phyloP scores from a whole-genome alignment of 805 yeast species.

The Cyberlindnera bimundalis region DNA sequence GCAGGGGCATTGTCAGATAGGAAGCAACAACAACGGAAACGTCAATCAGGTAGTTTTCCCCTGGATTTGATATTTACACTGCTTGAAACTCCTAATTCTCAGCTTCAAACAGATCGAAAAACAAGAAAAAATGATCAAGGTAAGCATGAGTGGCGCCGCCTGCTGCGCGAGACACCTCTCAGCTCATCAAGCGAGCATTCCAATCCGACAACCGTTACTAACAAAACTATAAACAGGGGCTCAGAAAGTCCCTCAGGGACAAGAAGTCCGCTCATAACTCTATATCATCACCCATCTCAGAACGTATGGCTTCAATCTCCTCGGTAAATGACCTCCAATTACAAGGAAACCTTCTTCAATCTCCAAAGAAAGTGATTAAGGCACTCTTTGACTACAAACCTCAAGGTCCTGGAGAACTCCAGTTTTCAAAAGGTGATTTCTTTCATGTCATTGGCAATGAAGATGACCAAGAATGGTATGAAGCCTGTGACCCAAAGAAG shows the following conservation, averaged over 20 bases:
- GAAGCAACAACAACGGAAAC: neutral
- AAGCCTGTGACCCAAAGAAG: slow-evolving; percentile 83
- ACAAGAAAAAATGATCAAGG: slow-evolving; percentile 4
- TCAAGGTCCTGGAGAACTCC: slow-evolving; percentile 76
- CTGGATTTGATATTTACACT: neutral
- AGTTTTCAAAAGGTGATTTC: slow-evolving; percentile 80
- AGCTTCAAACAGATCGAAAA: neutral
- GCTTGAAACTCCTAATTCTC: neutral
- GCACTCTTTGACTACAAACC: slow-evolving; percentile 78
- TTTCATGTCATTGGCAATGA: slow-evolving; percentile 72
- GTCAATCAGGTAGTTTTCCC: neutral
- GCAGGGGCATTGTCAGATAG: slow-evolving; percentile 2
- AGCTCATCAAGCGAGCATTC: neutral
- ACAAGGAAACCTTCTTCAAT: slow-evolving; percentile 31
- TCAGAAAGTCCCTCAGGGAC: slow-evolving; percentile 30
- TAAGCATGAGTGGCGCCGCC: neutral
- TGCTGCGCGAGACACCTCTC: neutral
- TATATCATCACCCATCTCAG: slow-evolving; percentile 25
- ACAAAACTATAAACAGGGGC: slow-evolving; percentile 15
- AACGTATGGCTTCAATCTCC: slow-evolving; percentile 22
- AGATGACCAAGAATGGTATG: slow-evolving; percentile 67
- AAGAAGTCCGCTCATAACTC: slow-evolving; percentile 24
- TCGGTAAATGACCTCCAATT: slow-evolving; percentile 25
- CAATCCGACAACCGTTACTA: neutral
- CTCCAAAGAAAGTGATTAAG: slow-evolving; percentile 80